Conservation (phyloP, 225 moss, liverwort and hornwort species). For the Marchantia polymorpha region DNA sequence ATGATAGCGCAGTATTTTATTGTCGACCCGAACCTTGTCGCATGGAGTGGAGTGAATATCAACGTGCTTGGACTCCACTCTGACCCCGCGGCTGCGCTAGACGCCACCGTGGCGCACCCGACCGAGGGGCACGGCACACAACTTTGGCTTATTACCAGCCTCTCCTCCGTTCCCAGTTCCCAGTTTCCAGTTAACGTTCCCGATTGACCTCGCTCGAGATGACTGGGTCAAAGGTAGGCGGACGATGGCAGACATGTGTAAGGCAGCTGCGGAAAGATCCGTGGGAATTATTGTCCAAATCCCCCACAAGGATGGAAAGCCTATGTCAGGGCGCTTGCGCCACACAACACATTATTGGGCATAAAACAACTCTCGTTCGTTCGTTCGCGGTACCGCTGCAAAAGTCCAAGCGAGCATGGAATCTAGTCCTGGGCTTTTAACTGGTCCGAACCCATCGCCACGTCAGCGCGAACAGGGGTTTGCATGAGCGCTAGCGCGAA, state of each 20-base stretch:
- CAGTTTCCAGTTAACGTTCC: neutral
- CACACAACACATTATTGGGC: constrained; percentile 5
- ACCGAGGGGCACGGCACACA: neutral
- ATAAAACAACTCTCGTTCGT: neutral
- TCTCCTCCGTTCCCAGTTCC: too few relatives aligned
- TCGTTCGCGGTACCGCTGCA: neutral
- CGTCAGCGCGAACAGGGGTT: neutral
- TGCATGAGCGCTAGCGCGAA: neutral
- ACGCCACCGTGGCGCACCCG: neutral
- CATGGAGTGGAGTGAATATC: neutral
- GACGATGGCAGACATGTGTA: neutral
- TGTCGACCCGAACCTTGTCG: neutral
- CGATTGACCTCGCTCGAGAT: neutral
- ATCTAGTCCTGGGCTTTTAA: constrained; percentile 3
- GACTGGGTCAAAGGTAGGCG: constrained; percentile 4
- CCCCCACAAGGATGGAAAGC: neutral
- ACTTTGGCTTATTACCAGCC: neutral
- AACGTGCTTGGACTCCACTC: neutral
- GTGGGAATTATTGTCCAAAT: neutral
- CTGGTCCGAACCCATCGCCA: constrained; percentile 12
- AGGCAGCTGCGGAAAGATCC: neutral
- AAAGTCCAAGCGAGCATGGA: neutral
- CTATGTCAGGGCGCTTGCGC: neutral
- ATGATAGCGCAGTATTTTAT: neutral
- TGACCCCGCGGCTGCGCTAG: neutral